Evolutionary conservation across 345 rosid species (phyloP), one percentile per base, ranked within the genome.

Genomic region (Sonneratia caseolaris): DNA sequence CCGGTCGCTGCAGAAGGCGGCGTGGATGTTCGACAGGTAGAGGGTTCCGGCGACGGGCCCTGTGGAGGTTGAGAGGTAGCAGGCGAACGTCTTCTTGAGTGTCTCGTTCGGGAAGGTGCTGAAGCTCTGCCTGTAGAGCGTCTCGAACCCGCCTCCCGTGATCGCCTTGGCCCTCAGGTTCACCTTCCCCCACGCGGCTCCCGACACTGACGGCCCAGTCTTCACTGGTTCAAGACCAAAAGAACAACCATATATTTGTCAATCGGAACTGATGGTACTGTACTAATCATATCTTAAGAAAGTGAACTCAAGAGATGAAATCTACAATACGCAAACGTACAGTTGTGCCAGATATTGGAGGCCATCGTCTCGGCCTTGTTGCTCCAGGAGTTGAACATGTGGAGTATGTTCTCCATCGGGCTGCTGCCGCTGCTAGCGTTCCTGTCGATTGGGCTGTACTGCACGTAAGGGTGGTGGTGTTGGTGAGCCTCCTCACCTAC

Each of bases 21-120:
- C 78, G 49, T 84, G 89, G 64, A 71, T n/a, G 49, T 74, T 83
- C 3, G 92, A 85, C 27, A 85, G 82, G 65, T 85, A 85, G 16
- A 87, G 83, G 43, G 89, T 84, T 37, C 91, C 91, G 3, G 89
- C 79, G 3, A 82, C 92, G 0, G 89, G 92, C 27, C 89, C 91
- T 0, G 89, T 77, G 0, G 88, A 70, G 18, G 92, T 87, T 15
- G 92, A 87, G 19, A 82, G 73, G 73, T 87, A 85, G 74, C 92
- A 84, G 1, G 89, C 86, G 67, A 87, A 87, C 37, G 81, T 72
- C 77, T 84, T 87, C 75, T 76, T 82, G 47, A 85, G 81, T 65
- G 3, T 79, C 79, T 87, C 89, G 7, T 81, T 80, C 16, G 81
- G 75, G 47, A 68, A 68, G 24, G 87, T 83, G 0, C 77, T 42